Evolutionary conservation across 805 yeast genomes (phyloP).

Genomic region (Candida odintsovae): DNA sequence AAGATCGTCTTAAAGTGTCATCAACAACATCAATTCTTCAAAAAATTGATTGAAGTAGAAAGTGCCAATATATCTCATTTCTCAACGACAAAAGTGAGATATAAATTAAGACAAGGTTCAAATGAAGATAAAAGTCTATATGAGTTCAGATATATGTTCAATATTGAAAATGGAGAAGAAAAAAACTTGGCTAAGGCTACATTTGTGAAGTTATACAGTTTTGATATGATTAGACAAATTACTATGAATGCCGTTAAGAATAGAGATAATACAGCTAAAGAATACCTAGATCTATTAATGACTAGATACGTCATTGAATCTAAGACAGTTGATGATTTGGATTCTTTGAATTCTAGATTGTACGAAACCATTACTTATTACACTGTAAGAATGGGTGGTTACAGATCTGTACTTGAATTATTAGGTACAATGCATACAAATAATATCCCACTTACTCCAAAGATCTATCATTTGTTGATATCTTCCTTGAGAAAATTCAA

Average conservation of each 20-base stretch:
- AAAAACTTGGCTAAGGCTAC: constrained; percentile 1
- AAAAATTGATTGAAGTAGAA: background rate
- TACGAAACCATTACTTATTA: constrained; percentile 17
- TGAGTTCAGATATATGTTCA: constrained; percentile 7
- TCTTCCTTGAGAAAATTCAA: constrained; percentile 15
- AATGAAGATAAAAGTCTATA: constrained; percentile 1
- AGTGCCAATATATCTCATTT: background rate
- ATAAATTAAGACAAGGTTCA: constrained; percentile 4
- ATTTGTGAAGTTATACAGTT: constrained; percentile 9
- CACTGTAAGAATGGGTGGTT: constrained; percentile 12
- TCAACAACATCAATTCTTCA: background rate
- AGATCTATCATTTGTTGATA: constrained; percentile 12
- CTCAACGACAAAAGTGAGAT: constrained; percentile 1
- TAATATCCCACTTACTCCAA: constrained; percentile 9
- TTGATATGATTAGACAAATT: constrained; percentile 10
- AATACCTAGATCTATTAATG: constrained; percentile 11
- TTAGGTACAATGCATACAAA: constrained; percentile 11
- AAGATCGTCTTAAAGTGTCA: background rate
- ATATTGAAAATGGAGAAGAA: background rate
- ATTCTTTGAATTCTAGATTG: background rate
- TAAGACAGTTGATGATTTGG: background rate
- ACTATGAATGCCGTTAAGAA: constrained; percentile 3
- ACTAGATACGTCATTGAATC: constrained; percentile 3
- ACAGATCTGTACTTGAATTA: constrained; percentile 7
- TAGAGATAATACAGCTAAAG: constrained; percentile 2